Evolutionary conservation across 371 early-diverging fungal genomes (phyloP).

Genomic region (Entomophthora muscae): DNA sequence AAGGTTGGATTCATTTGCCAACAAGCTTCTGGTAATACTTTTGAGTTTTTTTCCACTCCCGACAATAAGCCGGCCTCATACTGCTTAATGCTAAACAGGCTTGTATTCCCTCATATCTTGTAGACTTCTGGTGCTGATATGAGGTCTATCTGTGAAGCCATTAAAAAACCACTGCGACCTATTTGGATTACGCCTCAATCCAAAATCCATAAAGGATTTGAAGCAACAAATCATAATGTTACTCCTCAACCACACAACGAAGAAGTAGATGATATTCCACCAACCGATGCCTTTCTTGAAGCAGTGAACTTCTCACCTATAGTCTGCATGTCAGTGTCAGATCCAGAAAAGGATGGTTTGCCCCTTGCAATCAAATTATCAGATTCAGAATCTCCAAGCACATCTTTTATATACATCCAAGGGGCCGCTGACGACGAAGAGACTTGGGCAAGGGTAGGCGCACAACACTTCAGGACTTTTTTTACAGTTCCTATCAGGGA

Average conservation of each 20-base stretch:
- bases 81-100: too few relatives aligned
- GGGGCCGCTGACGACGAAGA: conserved; percentile 6
- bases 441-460: background rate
- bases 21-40: background rate
- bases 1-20: background rate
- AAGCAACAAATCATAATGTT: too few relatives aligned
- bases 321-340: background rate
- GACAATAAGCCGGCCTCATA: background rate
- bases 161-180: background rate
- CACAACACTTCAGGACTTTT: background rate
- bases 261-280: too few relatives aligned
- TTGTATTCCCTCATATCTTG: too few relatives aligned
- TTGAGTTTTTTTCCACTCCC: background rate
- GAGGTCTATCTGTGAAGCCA: background rate
- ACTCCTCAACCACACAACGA: too few relatives aligned
- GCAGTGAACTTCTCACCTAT: background rate
- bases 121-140: background rate
- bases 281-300: background rate
- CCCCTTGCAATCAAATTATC: background rate
- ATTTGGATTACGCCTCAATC: background rate
- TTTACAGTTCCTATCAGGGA: background rate
- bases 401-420: background rate
- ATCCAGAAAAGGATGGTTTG: background rate
- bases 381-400: too few relatives aligned
- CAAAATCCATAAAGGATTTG: background rate